Conservation (phyloP, 257 asterid genomes). For the Solanum rostratum region DNA sequence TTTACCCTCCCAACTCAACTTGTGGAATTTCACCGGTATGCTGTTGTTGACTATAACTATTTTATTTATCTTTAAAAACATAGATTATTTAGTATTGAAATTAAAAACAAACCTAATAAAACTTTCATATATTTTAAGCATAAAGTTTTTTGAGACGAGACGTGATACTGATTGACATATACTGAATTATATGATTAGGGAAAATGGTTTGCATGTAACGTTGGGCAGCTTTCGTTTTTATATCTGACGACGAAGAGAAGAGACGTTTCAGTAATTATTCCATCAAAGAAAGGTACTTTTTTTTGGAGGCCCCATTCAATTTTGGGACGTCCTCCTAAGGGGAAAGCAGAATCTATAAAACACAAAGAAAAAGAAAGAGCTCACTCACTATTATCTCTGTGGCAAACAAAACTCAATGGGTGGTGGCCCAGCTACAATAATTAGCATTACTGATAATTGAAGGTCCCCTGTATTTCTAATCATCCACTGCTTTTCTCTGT, state of each 20-base stretch:
- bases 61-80: neutral
- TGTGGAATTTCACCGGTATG: no score
- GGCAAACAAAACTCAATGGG: conserved; percentile 35
- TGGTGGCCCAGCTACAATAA: conserved; percentile 41
- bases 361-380: neutral
- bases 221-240: neutral
- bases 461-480: neutral
- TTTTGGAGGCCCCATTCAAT: conserved; percentile 15
- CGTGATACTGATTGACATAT: neutral
- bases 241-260: neutral
- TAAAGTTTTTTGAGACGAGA: neutral
- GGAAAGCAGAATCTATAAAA: conserved; percentile 16
- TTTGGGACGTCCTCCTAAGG: conserved; percentile 1
- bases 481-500: neutral
- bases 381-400: conserved; percentile 10
- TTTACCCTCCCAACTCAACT: no score
- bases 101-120: no score
- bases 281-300: conserved; percentile 10
- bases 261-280: neutral
- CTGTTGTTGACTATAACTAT: no score
- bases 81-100: neutral
- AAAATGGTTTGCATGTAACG: neutral
- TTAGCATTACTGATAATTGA: conserved; percentile 9
- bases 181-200: neutral
- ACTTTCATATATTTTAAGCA: no score